Conservation (phyloP, 108 stramenopile species). For the Nitzschia sp. region DNA sequence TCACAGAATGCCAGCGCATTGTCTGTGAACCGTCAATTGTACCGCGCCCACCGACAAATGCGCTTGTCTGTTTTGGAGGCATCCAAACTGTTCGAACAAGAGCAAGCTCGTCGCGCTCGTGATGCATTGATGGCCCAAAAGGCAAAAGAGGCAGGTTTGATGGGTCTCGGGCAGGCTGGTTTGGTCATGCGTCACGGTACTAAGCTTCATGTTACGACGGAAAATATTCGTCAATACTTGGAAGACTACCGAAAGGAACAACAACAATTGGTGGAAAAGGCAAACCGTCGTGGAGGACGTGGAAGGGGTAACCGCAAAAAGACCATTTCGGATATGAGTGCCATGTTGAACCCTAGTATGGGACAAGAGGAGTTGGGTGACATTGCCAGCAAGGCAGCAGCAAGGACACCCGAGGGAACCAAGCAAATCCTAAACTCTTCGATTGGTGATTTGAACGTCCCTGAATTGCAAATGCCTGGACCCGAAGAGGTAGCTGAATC, state of each 20-base stretch:
- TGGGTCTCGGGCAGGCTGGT: conserved; percentile 41
- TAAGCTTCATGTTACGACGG: conserved; percentile 60
- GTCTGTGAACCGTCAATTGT: conserved; percentile 68
- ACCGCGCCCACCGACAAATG: conserved; percentile 83
- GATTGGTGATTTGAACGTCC: conserved; percentile 16
- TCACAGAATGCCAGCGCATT: conserved; percentile 50
- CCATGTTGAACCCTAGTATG: conserved; percentile 52
- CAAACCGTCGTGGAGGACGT: conserved; percentile 71
- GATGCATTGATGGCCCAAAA: conserved; percentile 59
- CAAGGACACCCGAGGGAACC: conserved; percentile 2
- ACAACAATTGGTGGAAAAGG: conserved; percentile 61
- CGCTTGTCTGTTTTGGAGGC: conserved; percentile 79
- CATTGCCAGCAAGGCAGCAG: conserved; percentile 12
- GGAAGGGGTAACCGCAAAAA: conserved; percentile 70
- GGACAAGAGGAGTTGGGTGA: conserved; percentile 28
- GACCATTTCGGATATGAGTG: conserved; percentile 78
- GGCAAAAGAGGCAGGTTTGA: conserved; percentile 26
- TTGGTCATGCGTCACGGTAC: conserved; percentile 81
- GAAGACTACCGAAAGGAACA: conserved; percentile 58
- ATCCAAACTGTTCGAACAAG: conserved; percentile 80
- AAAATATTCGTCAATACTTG: conserved; percentile 60
- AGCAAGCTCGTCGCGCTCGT: conserved; percentile 66
- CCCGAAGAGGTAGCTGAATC: background rate
- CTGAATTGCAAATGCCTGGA: conserved; percentile 1
- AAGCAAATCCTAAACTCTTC: conserved; percentile 12